Evolutionary conservation across 352 stramenopile species (phyloP), one percentile per base, ranked within the genome.

Genomic region (Pythium periplocum): DNA sequence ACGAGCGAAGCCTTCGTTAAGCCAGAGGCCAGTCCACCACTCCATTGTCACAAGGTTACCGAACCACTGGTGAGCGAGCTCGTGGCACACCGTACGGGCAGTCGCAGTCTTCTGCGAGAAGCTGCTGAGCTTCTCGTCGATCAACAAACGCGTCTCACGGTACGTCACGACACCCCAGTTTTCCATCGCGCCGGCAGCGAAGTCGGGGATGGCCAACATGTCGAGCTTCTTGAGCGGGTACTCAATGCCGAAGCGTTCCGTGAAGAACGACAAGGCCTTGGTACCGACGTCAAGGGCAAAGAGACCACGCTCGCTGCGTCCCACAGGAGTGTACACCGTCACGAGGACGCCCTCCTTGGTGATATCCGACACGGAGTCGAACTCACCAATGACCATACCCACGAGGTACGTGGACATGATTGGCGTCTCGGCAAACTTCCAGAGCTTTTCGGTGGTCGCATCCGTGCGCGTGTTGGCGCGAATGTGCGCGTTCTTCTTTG

Each of bases 11-110:
- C 96, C 96, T 66, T 99, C 97, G 68, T 99, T 99, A 2, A 99
- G 79, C 93, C 93, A 98, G 37, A 98, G 64, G 3, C 87, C 86
- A n/a, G 90, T 94, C 92, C 93, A 98, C 78, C 97, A 99, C 31
- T 92, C 81, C 96, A 99, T 99, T 6, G 97, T 99, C 9, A 99
- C 97, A 0, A 99, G 69, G 64, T 99, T 99, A 40, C 96, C 95
- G 53, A 98, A 98, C 82, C 78, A 90, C 55, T 98, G 95, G 76
- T 99, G 97, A 0, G 96, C 95, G 4, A 99, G 84, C 73, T 99
- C 97, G 68, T 99, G 97, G 42, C 90, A 98, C 12, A 99, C 96
- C 2, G 98, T 97, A 3, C 87, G 88, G 31, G 95, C 96, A 26
- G 98, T 96, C 4, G 66, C 70, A 45, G 74, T 71, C 57, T 87